Base-by-base conservation (phyloP, 495 filamentous ascomycete species). In the Lasiosphaeria hispida region DNA sequence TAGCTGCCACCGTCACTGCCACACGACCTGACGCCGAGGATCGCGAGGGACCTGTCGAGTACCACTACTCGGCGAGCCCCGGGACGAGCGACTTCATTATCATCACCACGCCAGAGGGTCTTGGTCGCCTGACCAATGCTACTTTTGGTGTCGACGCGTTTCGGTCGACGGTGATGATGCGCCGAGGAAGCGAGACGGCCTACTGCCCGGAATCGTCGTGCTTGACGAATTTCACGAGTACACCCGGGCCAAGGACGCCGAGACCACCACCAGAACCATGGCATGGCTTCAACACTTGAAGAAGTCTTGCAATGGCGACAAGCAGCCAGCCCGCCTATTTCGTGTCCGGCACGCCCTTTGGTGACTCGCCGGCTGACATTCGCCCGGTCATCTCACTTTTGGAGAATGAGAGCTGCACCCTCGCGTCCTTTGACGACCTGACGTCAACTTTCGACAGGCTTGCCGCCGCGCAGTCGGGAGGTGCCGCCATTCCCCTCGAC, bases 141-240 rank as follows among this genome's bases (percentile, higher is more conserved):
- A 39, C 1, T 15, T 58, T 63, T 36, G 47, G 13, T 9, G 43
- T 48, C 8, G 52, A 52, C n/a, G n/a, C 9, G 45, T 63, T 53
- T 54, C 45, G 19, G 36, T 45, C 10, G 35, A 17, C 34, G 40
- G 15, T 14, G 38, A 33, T 1, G 7, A 13, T 4, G 54, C 48
- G 19, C n/a, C n/a, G n/a, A n/a, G n/a, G n/a, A 67, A 41, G 40
- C 48, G 38, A 47, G 52, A 44, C 17, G 58, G 41, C 2, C 39
- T 69, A 8, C 1, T 67, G 10, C 64, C 66, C 2, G 64, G 64
- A 2, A 41, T 63, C n/a, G 52, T 69, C 10, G 30, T 69, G 48
- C 48, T 67, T 40, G 66, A 69, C 51, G 66, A 69, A 55, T 69
- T 64, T 49, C 64, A 69, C 60, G 60, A 69, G 56, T 65, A 67